These are phyloP conservation scores for Fraxinus sp. DNA, from an alignment of 305 asterid genomes.

Conservation along the genomic window DNA sequence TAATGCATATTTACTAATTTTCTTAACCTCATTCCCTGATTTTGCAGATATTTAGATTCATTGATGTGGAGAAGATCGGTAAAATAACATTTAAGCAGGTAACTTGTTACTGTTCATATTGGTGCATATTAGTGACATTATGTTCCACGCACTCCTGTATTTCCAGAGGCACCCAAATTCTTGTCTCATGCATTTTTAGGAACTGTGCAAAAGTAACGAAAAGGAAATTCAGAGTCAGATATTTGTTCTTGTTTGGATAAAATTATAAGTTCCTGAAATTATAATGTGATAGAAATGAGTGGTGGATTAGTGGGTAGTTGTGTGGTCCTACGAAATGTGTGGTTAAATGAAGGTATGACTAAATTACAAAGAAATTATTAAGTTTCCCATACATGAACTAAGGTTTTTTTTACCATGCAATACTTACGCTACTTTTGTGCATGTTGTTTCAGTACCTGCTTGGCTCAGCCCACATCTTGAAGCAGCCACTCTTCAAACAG, in stretches of 20 bases:
- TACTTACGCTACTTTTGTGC: background rate
- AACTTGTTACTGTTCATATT: constrained; percentile 1
- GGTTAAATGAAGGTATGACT: background rate
- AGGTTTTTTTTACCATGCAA: background rate
- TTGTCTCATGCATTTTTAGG: background rate
- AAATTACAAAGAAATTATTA: background rate
- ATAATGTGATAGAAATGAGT: background rate
- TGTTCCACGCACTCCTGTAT: background rate
- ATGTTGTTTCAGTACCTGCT: constrained; percentile 71
- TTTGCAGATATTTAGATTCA: constrained; percentile 74
- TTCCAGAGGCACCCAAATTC: background rate
- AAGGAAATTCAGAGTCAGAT: constrained; percentile 4
- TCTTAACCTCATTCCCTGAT: background rate
- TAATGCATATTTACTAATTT: constrained; percentile 9
- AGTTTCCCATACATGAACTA: background rate
- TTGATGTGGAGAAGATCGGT: constrained; percentile 73
- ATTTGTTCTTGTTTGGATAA: background rate
- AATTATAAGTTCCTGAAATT: background rate
- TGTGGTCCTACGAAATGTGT: background rate
- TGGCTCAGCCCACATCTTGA: constrained; percentile 84
- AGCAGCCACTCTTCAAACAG: constrained; percentile 62
- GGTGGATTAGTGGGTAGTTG: background rate
- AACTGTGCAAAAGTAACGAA: background rate
- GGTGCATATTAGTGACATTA: background rate
- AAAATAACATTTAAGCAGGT: constrained; percentile 86